A percentile compares a stretch with the other conserved stretches of the same genome.
phyloP scores from a whole-genome alignment of 2,329 filamentous ascomycete genomes.

The Aspergillus tanneri region DNA sequence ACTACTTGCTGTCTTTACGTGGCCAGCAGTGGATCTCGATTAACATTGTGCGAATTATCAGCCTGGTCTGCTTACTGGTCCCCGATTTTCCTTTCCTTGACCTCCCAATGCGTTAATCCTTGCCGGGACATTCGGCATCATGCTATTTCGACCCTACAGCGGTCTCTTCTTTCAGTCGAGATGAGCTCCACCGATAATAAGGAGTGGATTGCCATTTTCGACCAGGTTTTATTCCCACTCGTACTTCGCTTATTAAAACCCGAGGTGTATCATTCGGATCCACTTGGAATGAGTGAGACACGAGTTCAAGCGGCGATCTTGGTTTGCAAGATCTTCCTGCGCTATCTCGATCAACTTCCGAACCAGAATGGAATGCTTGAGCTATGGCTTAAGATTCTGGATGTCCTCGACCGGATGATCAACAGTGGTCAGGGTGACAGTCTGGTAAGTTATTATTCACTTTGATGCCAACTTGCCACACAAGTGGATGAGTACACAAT shows the following conservation, averaged over 20 bases:
- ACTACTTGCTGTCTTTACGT: background rate
- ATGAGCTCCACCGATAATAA: conserved; percentile 79
- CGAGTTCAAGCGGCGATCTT: conserved; percentile 87
- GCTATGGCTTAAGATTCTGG: conserved; percentile 87
- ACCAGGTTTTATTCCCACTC: conserved; percentile 87
- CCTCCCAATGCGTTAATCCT: conserved; percentile 87
- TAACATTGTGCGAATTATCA: conserved; percentile 29
- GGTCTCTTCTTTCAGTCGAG: conserved; percentile 79
- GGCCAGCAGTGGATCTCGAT: background rate
- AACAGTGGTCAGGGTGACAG: conserved; percentile 92
- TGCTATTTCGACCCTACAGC: conserved; percentile 81
- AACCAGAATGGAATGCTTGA: conserved; percentile 87
- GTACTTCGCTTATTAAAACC: conserved; percentile 86
- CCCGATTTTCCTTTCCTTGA: conserved; percentile 86
- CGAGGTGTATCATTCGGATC: conserved; percentile 88
- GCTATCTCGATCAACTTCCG: conserved; percentile 81
- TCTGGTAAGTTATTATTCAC: conserved; percentile 59
- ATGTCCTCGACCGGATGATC: conserved; percentile 93
- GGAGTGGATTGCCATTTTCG: conserved; percentile 94
- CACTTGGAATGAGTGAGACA: conserved; percentile 91
- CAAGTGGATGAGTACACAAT: background rate
- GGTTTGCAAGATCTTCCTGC: conserved; percentile 91
- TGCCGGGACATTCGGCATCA: conserved; percentile 89
- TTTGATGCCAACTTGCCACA: conserved; percentile 11
- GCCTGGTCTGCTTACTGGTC: conserved; percentile 99